Evolutionary conservation across 106 monocot species (phyloP).

Genomic region (Agapanthus africanus): DNA sequence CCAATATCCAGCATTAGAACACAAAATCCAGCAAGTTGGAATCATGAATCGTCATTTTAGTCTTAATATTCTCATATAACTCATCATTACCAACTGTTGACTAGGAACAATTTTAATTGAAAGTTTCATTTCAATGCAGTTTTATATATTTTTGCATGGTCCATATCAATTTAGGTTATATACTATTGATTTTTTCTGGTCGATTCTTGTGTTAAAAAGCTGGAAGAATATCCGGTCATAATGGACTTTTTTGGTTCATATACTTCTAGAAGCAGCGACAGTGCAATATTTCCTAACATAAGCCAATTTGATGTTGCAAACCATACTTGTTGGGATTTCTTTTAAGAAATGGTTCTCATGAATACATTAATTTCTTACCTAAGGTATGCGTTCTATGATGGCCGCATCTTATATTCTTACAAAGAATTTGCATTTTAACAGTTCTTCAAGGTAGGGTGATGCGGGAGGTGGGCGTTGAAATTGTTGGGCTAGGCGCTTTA

Average conservation of each 20-base stretch:
- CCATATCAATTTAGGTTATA: neutral
- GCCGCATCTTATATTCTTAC: conserved; percentile 2
- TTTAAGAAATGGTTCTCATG: neutral
- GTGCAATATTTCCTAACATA: neutral
- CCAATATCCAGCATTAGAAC: neutral
- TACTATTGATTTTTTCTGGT: neutral
- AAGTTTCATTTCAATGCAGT: neutral
- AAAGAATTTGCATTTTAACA: conserved; percentile 22
- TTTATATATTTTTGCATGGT: neutral
- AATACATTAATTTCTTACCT: neutral
- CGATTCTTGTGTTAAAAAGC: neutral
- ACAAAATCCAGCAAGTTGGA: neutral
- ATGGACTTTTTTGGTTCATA: neutral
- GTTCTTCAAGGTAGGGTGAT: conserved; percentile 80
- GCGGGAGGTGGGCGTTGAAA: conserved; percentile 79
- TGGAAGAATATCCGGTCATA: neutral
- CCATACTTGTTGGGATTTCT: neutral
- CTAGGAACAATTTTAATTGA: neutral
- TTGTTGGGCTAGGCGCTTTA: conserved; percentile 71
- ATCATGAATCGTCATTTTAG: neutral
- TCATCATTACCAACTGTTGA: conserved; percentile 1
- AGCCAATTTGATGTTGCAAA: neutral
- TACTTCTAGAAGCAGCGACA: neutral
- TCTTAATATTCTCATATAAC: neutral
- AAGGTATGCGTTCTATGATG: neutral